phyloP scores from a whole-genome alignment of 192 early-diverging fungal species.

The Coemansia sp. region DNA sequence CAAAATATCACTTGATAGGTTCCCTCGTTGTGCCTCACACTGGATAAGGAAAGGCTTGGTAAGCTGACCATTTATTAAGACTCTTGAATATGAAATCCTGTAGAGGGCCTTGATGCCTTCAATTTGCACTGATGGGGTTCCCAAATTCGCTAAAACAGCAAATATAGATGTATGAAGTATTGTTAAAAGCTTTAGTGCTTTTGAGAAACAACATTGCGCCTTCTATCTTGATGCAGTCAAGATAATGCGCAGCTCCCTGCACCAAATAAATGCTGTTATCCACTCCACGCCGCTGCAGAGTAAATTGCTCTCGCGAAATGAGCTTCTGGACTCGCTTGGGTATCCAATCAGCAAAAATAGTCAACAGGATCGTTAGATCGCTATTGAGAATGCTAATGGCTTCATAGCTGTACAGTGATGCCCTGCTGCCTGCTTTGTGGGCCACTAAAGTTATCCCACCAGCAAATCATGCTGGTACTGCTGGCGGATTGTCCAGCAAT shows the following conservation, averaged over 20 bases:
- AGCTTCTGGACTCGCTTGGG: no score
- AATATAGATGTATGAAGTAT: constrained; percentile 18
- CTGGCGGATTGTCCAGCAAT: neutral
- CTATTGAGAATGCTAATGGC: neutral
- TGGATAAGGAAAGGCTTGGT: constrained; percentile 8
- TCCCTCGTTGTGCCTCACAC: constrained; percentile 8
- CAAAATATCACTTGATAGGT: constrained; percentile 3
- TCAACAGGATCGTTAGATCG: neutral
- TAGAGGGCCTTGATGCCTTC: constrained; percentile 5
- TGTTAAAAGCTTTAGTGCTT: constrained; percentile 14
- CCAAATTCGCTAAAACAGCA: constrained; percentile 6
- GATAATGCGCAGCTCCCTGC: constrained; percentile 7
- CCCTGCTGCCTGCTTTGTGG: constrained; percentile 7
- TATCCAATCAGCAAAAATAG: neutral
- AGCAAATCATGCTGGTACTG: constrained; percentile 9
- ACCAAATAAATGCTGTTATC: constrained; percentile 17
- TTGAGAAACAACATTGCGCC: constrained; percentile 19
- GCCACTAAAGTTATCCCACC: constrained; percentile 4
- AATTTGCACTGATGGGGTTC: constrained; percentile 1
- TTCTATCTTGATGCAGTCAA: neutral
- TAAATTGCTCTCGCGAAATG: constrained; percentile 10
- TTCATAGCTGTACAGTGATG: neutral
- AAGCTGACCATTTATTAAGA: constrained; percentile 7
- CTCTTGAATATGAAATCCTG: neutral
- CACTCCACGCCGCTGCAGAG: no score